A percentile compares a stretch with the other conserved stretches of the same genome.
phyloP scores from a whole-genome alignment of 306 rosid genomes.

The Rosa chinensis region DNA sequence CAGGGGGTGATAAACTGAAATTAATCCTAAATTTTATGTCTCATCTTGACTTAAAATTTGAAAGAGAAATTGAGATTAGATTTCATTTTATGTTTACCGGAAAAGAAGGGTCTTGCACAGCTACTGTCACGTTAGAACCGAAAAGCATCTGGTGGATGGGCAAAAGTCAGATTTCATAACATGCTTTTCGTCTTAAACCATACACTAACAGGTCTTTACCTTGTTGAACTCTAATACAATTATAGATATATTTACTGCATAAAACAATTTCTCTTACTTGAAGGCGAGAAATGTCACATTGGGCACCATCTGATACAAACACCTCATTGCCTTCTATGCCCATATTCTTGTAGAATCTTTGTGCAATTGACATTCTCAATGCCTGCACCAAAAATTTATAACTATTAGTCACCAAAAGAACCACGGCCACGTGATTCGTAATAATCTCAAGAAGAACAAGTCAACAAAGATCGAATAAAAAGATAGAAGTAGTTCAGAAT shows the following conservation, averaged over 20 bases:
- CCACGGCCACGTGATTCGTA: neutral
- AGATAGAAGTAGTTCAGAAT: neutral
- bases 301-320: conserved; percentile 72
- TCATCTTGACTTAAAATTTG: neutral
- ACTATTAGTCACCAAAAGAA: neutral
- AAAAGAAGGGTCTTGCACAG: conserved; percentile 66
- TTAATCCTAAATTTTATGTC: neutral
- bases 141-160: conserved; percentile 46
- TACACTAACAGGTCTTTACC: neutral
- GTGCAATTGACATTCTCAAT: conserved; percentile 51
- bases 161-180: neutral
- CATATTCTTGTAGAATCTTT: conserved; percentile 40
- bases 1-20: too few species aligned
- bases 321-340: conserved; percentile 45
- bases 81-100: conserved; percentile 41
- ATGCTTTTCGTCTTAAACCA: neutral
- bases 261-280: conserved; percentile 34
- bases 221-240: neutral
- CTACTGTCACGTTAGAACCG: conserved; percentile 45
- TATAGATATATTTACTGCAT: neutral
- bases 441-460: neutral
- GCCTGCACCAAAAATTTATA: conserved; percentile 25
- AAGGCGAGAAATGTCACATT: conserved; percentile 63
- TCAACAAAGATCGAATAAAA: neutral
- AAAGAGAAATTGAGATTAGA: neutral